Evolutionary conservation across 805 yeast species (phyloP).

Genomic region (Teunomyces funiuensis): DNA sequence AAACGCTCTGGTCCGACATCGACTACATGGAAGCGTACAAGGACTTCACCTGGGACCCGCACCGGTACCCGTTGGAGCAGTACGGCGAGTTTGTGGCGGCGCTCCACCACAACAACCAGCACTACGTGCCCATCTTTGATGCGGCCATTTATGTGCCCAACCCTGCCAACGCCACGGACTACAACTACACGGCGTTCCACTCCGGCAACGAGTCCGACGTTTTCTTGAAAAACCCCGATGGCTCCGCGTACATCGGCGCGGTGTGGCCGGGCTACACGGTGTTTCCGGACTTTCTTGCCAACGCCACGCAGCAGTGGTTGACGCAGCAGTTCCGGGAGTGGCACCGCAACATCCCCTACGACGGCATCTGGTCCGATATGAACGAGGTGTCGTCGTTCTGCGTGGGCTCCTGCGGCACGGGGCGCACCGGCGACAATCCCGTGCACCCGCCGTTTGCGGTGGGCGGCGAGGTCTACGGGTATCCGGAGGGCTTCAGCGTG

Average conservation of each 20-base stretch:
- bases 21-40: conserved; percentile 25
- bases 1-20: conserved; percentile 26
- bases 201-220: conserved; percentile 18
- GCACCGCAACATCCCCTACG: conserved; percentile 18
- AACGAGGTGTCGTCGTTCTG: conserved; percentile 30
- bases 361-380: conserved; percentile 26
- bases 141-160: conserved; percentile 27
- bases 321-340: conserved; percentile 18
- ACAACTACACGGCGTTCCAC: conserved; percentile 16
- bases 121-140: conserved; percentile 26
- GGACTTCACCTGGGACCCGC: conserved; percentile 25
- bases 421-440: conserved; percentile 17
- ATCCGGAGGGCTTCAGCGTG: conserved; percentile 17
- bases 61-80: conserved; percentile 18
- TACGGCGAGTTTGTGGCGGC: conserved; percentile 16
- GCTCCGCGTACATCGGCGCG: conserved; percentile 27
- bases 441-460: conserved; percentile 18
- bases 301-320: conserved; percentile 22
- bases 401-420: conserved; percentile 30
- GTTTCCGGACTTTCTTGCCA: conserved; percentile 27
- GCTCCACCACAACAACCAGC: conserved; percentile 20
- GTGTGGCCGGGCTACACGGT: conserved; percentile 33
- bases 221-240: conserved; percentile 25
- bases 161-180: conserved; percentile 20
- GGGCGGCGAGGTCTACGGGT: conserved; percentile 10